Conservation (phyloP, 805 yeast genomes). For the Metschnikowia amazonensis region DNA sequence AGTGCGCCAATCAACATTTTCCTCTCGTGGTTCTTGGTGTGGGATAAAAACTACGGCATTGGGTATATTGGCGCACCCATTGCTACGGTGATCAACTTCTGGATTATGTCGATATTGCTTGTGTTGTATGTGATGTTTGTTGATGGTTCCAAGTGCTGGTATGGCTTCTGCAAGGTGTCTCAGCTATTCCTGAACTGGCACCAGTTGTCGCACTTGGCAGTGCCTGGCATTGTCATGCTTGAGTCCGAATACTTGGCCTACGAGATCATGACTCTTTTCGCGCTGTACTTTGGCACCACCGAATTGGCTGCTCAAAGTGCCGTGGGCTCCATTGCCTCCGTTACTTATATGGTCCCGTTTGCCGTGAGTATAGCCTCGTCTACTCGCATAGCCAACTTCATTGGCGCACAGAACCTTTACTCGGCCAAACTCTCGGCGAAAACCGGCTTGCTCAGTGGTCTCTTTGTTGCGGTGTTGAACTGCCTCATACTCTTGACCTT, state of each 20-base stretch:
- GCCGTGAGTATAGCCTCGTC: slow-evolving; percentile 44
- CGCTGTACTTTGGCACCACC: slow-evolving; percentile 46
- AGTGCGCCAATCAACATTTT: slow-evolving; percentile 41
- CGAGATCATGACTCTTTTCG: slow-evolving; percentile 44
- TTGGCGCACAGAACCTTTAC: slow-evolving; percentile 39
- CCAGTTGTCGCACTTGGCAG: slow-evolving; percentile 33
- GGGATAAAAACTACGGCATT: slow-evolving; percentile 37
- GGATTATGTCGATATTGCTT: slow-evolving; percentile 37
- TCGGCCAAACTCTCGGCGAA: slow-evolving; percentile 36
- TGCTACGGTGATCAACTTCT: slow-evolving; percentile 40
- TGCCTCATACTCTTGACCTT: slow-evolving; percentile 45
- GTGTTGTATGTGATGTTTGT: slow-evolving; percentile 36
- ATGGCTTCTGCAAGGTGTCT: slow-evolving; percentile 44
- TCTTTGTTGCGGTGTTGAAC: slow-evolving; percentile 33
- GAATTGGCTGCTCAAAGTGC: slow-evolving; percentile 52
- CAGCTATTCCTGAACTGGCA: slow-evolving; percentile 37
- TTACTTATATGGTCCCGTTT: slow-evolving; percentile 45
- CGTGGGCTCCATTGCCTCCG: slow-evolving; percentile 44
- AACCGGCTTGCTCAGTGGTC: slow-evolving; percentile 29
- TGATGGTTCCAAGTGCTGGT: slow-evolving; percentile 72
- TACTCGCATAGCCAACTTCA: slow-evolving; percentile 43
- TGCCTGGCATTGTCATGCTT: slow-evolving; percentile 45
- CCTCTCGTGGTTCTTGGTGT: slow-evolving; percentile 40
- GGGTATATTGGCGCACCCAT: slow-evolving; percentile 44
- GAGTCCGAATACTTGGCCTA: slow-evolving; percentile 45